Percentiles rank a stretch among this genome's conserved stretches.
phyloP scores from a whole-genome alignment of 2,329 filamentous ascomycete species.

The Amesomyces nigricolor region DNA sequence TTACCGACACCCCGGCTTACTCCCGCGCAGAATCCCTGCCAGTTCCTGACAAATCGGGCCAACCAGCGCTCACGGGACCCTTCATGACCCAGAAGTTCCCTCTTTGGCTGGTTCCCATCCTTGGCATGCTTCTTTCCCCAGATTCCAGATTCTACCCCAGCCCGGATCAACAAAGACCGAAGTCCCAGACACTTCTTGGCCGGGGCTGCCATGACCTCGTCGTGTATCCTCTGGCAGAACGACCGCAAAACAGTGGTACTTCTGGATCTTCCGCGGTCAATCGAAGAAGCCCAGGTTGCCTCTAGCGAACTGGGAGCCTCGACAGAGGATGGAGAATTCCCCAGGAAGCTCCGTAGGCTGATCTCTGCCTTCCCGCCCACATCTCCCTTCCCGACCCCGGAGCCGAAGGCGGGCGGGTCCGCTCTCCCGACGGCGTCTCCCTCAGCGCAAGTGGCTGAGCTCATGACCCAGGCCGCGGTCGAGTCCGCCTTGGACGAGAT shows the following conservation, averaged over 20 bases:
- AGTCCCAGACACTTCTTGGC: not conserved
- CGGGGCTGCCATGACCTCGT: conserved; percentile 14
- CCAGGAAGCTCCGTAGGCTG: conserved; percentile 34
- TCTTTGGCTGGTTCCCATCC: not conserved
- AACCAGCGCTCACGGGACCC: conserved; percentile 13
- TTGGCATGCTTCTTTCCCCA: conserved; percentile 5
- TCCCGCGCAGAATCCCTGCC: not conserved
- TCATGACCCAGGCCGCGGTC: conserved; percentile 48
- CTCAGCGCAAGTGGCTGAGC: conserved; percentile 46
- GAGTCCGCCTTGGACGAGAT: conserved; percentile 40
- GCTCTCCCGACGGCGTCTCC: conserved; percentile 30
- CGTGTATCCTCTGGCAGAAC: conserved; percentile 51
- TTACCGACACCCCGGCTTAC: conserved; percentile 25
- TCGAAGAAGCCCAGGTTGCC: conserved; percentile 59
- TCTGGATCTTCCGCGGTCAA: conserved; percentile 64
- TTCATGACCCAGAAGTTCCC: not conserved
- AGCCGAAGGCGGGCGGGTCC: conserved; percentile 35
- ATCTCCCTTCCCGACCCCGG: conserved; percentile 47
- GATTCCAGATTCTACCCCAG: conserved; percentile 7
- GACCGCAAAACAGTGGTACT: conserved; percentile 46
- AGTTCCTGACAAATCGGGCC: conserved; percentile 9
- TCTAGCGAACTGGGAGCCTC: conserved; percentile 28
- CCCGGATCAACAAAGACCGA: not conserved
- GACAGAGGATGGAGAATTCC: not conserved
- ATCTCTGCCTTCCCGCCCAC: conserved; percentile 41